A percentile compares a stretch with the other conserved stretches of the same genome.
These are phyloP conservation scores for Areca catechu DNA, from an alignment of 176 grass and related monocot genomes.

Conservation along the genomic window DNA sequence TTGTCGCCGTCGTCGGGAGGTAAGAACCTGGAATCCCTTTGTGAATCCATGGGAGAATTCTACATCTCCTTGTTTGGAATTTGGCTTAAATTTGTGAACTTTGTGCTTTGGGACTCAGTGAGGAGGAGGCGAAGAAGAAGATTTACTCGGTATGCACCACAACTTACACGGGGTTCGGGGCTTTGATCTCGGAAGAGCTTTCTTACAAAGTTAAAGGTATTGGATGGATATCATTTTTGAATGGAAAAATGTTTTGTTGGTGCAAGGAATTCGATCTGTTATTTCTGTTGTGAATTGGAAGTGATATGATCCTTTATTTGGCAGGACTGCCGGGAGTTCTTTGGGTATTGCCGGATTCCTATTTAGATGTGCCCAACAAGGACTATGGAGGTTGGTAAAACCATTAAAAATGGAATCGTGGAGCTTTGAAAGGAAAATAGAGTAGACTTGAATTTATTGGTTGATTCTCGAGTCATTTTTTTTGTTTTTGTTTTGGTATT, in stretches of 20 bases:
- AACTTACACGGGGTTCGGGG: conserved; percentile 78
- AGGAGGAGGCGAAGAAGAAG: conserved; percentile 93
- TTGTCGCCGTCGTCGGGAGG: conserved; percentile 64
- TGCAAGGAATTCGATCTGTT: too few species aligned
- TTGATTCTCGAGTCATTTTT: too few species aligned
- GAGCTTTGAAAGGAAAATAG: too few species aligned
- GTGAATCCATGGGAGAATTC: too few species aligned
- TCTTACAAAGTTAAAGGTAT: conserved; percentile 99
- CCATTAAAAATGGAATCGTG: too few species aligned
- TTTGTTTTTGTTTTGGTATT: too few species aligned
- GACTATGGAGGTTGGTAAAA: conserved; percentile 78
- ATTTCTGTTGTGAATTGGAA: too few species aligned
- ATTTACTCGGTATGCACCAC: conserved; percentile 93
- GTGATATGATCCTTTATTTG: too few species aligned
- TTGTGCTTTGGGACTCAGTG: conserved; percentile 26
- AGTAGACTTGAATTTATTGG: too few species aligned
- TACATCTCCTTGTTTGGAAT: background rate
- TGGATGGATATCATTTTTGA: conserved; percentile 9
- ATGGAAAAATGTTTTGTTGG: too few species aligned
- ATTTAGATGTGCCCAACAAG: conserved; percentile 96
- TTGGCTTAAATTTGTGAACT: background rate
- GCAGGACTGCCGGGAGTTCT: conserved; percentile 91
- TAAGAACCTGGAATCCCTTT: conserved; percentile 2
- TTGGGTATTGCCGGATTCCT: conserved; percentile 98
- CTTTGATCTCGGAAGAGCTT: conserved; percentile 82